These are phyloP conservation scores for Canariomyces notabilis DNA, from an alignment of 2,329 filamentous ascomycete species.

Conservation along the genomic window DNA sequence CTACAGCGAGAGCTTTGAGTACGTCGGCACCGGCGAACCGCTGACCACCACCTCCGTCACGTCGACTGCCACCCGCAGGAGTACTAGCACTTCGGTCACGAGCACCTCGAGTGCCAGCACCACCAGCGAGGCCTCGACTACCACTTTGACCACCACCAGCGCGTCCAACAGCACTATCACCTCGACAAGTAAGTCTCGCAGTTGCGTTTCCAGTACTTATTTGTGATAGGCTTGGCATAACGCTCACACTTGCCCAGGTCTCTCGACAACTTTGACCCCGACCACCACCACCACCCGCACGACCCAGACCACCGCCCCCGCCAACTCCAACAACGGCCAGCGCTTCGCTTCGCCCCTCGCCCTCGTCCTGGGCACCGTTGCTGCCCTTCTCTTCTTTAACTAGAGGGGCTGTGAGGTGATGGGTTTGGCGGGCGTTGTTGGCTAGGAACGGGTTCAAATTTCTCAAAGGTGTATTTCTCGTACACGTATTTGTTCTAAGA, in stretches of 20 bases:
- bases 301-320: constrained; percentile 23
- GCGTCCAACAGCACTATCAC: constrained; percentile 13
- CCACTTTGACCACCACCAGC: neutral
- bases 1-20: constrained; percentile 38
- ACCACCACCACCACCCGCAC: constrained; percentile 17
- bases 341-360: constrained; percentile 38
- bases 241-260: neutral
- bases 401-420: constrained; percentile 24
- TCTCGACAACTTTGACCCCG: neutral
- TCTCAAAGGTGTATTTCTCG: constrained; percentile 13
- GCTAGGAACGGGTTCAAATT: neutral
- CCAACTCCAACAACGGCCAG: constrained; percentile 34
- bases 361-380: constrained; percentile 36
- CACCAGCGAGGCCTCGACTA: constrained; percentile 10
- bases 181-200: neutral
- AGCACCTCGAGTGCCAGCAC: constrained; percentile 27
- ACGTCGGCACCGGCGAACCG: constrained; percentile 18
- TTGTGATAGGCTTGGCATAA: neutral
- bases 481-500: constrained; percentile 20
- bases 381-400: constrained; percentile 40
- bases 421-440: constrained; percentile 9
- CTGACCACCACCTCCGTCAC: constrained; percentile 23
- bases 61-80: constrained; percentile 1
- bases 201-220: neutral
- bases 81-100: constrained; percentile 18